Evolutionary conservation across 441 rosid genomes (phyloP).

Genomic region (Populus hybrid): DNA sequence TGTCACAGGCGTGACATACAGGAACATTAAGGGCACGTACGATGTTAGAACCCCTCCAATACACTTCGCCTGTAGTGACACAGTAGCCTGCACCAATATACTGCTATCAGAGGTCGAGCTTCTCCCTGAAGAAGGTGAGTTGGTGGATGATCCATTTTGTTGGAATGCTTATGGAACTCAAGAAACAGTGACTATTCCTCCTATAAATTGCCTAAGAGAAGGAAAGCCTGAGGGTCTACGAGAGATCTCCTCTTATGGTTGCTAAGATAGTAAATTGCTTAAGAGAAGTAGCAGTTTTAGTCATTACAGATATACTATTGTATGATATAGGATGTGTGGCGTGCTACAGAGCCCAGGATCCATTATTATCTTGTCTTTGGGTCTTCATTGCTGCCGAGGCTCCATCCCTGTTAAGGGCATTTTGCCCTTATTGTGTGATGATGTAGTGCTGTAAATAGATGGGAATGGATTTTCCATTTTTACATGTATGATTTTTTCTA

Average conservation of each 20-base stretch:
- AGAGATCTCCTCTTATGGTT: slow-evolving; percentile 35
- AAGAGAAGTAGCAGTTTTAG: neutral
- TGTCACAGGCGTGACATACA: slow-evolving; percentile 58
- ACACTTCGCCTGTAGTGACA: slow-evolving; percentile 94
- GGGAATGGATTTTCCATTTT: slow-evolving; percentile 4
- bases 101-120: slow-evolving; percentile 88
- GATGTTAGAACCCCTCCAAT: slow-evolving; percentile 80
- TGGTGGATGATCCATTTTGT: slow-evolving; percentile 83
- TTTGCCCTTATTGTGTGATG: slow-evolving; percentile 51
- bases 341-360: neutral
- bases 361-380: neutral
- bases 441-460: slow-evolving; percentile 1
- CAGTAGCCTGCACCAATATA: slow-evolving; percentile 86
- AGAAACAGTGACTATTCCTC: slow-evolving; percentile 82
- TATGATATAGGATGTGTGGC: neutral
- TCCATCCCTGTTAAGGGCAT: slow-evolving; percentile 48
- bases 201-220: slow-evolving; percentile 67
- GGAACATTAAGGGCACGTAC: slow-evolving; percentile 85
- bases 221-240: slow-evolving; percentile 56
- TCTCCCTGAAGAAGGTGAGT: slow-evolving; percentile 77
- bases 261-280: slow-evolving; percentile 25
- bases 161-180: slow-evolving; percentile 92
- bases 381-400: slow-evolving; percentile 22
- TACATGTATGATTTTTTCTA: neutral
- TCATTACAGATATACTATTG: neutral